Evolutionary conservation across 2,329 filamentous ascomycete genomes (phyloP), one percentile per base, ranked within the genome.

Genomic region (Aschersonia sp.): DNA sequence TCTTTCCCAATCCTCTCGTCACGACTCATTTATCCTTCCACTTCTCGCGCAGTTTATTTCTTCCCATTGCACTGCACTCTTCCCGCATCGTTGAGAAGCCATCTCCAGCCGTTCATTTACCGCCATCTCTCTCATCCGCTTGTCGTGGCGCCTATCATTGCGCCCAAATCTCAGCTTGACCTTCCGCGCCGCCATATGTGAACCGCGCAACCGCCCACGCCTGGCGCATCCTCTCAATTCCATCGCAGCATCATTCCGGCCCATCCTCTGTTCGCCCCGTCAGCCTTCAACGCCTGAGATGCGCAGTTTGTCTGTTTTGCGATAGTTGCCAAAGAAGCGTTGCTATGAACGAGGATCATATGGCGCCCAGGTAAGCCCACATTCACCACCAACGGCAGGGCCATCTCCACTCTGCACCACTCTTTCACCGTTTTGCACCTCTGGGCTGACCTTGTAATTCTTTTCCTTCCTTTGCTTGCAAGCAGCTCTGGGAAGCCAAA

Each of bases 261-360:
- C 32, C 12, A 12, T 37, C 32, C 31, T 14, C 43, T 32, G 9
- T 32, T 41, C n/a, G 8, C 14, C 7, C 4, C 43, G 1, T 11
- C 32, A 11, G 32, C 44, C 14, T 29, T 3, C 5, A 45, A n/a
- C 50, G 30, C 51, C 50, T 41, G 54, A 55, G 52, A 49, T 51
- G 45, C 49, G 48, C 43, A 41, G 45, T 50, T 45, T 45, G 45
- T 41, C 49, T 22, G 10, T n/a, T 9, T 12, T 2, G n/a, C 7
- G 14, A n/a, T 22, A 41, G 14, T 7, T 22, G 10, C 40, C 10
- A 41, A 41, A 12, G 7, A 11, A 41, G 47, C 45, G 59, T 55
- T 77, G 76, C 73, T 79, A 81, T 81, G 77, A 80, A 69, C 71
- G 73, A 72, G 66, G 72, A 79, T 66, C 71, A 71, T 66, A 65